phyloP scores from a whole-genome alignment of 2,329 filamentous ascomycete genomes.

The Verticillium nubilum region DNA sequence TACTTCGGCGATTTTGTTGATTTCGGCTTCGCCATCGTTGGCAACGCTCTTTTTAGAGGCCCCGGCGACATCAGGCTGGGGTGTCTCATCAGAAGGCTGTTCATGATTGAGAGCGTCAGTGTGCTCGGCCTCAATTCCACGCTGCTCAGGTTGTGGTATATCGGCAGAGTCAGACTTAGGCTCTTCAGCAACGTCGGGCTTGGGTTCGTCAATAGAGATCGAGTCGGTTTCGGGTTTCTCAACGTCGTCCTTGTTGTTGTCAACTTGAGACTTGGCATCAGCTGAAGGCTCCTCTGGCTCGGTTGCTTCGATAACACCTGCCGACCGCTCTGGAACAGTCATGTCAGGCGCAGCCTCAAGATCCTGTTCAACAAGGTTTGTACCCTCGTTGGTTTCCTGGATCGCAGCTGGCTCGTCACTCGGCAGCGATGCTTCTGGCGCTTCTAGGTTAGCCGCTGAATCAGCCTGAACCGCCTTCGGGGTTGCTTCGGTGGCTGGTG shows the following conservation, averaged over 20 bases:
- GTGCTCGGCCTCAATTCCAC: neutral
- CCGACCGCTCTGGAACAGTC: neutral
- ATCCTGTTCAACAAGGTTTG: neutral
- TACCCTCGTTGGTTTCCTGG: neutral
- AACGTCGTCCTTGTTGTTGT: neutral
- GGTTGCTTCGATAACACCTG: neutral
- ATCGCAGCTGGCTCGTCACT: neutral
- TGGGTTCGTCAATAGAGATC: neutral
- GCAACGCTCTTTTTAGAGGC: neutral
- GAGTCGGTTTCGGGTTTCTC: neutral
- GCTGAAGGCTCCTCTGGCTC: neutral
- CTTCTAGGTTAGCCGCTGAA: neutral
- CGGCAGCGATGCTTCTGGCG: neutral
- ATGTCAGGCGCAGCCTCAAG: neutral
- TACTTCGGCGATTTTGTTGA: neutral
- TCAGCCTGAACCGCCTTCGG: conserved; percentile 1
- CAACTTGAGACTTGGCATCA: neutral
- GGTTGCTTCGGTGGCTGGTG: neutral
- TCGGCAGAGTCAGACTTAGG: neutral
- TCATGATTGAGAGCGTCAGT: neutral
- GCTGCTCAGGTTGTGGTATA: neutral
- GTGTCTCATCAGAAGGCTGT: neutral
- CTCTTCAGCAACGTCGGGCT: neutral
- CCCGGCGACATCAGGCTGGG: neutral
- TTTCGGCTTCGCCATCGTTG: neutral